phyloP scores from a whole-genome alignment of 495 filamentous ascomycete species.

The Cudoniella acicularis region DNA sequence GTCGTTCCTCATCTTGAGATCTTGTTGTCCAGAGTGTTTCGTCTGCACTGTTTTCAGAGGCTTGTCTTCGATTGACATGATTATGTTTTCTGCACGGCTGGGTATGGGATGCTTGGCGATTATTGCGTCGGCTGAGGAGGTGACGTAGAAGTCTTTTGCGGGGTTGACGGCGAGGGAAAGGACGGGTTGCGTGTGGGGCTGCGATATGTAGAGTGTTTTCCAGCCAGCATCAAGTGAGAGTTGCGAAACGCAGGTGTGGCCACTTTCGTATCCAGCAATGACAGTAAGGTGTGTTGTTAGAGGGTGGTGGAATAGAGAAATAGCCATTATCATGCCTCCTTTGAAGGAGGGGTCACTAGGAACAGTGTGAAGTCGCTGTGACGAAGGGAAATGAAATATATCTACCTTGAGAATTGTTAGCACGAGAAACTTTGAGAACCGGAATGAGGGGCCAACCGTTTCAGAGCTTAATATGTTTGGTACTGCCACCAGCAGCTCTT shows the following conservation, averaged over 20 bases:
- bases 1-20: constrained; percentile 71
- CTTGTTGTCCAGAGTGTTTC: constrained; percentile 87
- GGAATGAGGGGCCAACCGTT: constrained; percentile 45
- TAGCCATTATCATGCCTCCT: constrained; percentile 89
- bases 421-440: background rate
- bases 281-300: constrained; percentile 34
- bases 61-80: background rate
- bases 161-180: constrained; percentile 71
- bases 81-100: constrained; percentile 5
- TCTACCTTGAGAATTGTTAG: constrained; percentile 53
- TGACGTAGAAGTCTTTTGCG: constrained; percentile 51
- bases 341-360: constrained; percentile 51
- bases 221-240: constrained; percentile 34
- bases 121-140: constrained; percentile 72
- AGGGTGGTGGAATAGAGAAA: constrained; percentile 55
- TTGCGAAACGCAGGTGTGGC: constrained; percentile 58
- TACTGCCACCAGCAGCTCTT: constrained; percentile 62
- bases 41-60: constrained; percentile 65
- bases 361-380: constrained; percentile 64
- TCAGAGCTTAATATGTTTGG: constrained; percentile 75
- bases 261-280: constrained; percentile 83
- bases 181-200: constrained; percentile 78
- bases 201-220: constrained; percentile 59
- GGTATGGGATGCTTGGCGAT: constrained; percentile 45
- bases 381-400: constrained; percentile 79